phyloP scores from a whole-genome alignment of 2,329 filamentous ascomycete species.

The Apiospora arundinis region DNA sequence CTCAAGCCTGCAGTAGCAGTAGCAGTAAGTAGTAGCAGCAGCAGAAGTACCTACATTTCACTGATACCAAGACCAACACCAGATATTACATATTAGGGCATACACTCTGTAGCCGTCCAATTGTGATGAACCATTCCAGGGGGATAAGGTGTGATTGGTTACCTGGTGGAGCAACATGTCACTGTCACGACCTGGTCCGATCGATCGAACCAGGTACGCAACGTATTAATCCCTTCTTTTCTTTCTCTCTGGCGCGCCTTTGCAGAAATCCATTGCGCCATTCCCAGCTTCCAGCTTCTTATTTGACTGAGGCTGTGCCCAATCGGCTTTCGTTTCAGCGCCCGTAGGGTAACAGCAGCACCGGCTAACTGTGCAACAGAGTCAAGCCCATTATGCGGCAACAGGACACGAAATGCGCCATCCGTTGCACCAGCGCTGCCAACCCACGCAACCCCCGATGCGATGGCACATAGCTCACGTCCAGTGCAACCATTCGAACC shows the following conservation, averaged over 20 bases:
- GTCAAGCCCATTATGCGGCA: background rate
- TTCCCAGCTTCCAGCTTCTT: background rate
- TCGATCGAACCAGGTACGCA: conserved; percentile 9
- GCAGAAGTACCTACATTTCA: too few species aligned
- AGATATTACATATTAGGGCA: too few species aligned
- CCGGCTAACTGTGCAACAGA: background rate
- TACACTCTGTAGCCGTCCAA: background rate
- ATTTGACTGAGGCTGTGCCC: background rate
- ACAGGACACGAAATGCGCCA: conserved; percentile 7
- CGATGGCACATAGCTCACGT: conserved; percentile 5
- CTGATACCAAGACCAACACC: too few species aligned
- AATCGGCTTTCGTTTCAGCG: conserved; percentile 6
- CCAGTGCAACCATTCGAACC: background rate
- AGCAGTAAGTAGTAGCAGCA: too few species aligned
- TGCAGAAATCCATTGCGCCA: background rate
- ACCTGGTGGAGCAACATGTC: background rate
- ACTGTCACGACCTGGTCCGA: conserved; percentile 13
- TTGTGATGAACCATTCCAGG: background rate
- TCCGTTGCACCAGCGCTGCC: background rate
- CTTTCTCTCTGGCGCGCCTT: background rate
- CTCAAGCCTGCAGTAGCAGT: background rate
- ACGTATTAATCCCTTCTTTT: background rate
- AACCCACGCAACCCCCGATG: background rate
- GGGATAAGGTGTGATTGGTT: conserved; percentile 2
- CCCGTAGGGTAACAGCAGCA: background rate